Base-by-base conservation (phyloP, 208 protist species). In the Leishmania arabica region DNA sequence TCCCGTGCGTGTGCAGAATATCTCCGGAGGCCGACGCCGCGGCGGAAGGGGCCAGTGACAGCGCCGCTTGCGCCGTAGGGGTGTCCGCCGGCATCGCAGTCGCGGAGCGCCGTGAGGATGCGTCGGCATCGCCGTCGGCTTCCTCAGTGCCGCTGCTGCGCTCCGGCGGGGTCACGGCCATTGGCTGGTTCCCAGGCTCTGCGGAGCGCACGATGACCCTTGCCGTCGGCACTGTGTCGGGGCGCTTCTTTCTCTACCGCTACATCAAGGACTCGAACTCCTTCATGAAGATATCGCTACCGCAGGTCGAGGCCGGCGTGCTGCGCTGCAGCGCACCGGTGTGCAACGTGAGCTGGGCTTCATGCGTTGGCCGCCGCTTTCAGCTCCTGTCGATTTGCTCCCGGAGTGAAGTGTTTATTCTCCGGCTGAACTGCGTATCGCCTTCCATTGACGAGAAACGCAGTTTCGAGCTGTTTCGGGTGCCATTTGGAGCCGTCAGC, bases 131-230 rank as follows among this genome's bases (percentile, higher is more conserved):
- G 71, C 78, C 66, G 27, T 42, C 74, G 19, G 47, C 58, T 21
- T 47, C 75, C n/a, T 56, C 65, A 17, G 79, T 58, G 49, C 77
- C 78, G 15, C 65, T 79, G 80, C 47, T 81, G 78, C 82, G 69
- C 82, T 86, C 65, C 8, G 81, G 86, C 70, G 95, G 93, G 40
- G 88, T 98, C 73, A 94, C 92, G 4, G 88, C 93, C 49, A 93
- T 97, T 68, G 88, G 92, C 13, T 98, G 93, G 92, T 98, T 96
- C 81, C 93, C 95, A 37, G 93, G 93, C 51, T 84, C 89, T 0
- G 86, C 85, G 64, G 93, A 96, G 85, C 79, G 87, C 42, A 90
- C 87, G 9, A 95, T 96, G 92, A 96, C 95, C 47, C 84, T 98
- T 19, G 93, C 93, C 51, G 88, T 94, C 34, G 95, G 95, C 37